A percentile compares a stretch with the other conserved stretches of the same genome.
Evolutionary conservation across 78 protist genomes (phyloP).

Genomic region (Mastigamoeba balamuthi): DNA sequence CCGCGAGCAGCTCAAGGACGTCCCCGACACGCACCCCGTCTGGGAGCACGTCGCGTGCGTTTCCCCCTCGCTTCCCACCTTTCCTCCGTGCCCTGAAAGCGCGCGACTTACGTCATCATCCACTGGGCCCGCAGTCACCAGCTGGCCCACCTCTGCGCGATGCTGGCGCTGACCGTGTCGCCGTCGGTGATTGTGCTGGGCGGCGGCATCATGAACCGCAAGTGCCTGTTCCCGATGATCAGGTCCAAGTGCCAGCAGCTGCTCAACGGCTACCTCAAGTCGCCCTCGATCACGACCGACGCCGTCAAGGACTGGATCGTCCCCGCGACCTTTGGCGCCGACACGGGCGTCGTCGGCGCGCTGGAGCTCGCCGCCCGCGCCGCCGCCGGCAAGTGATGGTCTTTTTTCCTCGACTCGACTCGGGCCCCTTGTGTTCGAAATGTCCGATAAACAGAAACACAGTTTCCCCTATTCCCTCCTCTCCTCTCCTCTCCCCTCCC

Average conservation of each 20-base stretch:
- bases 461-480: too few species aligned
- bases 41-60: conserved; percentile 49
- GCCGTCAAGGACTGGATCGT: conserved; percentile 26
- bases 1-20: not conserved
- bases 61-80: too few species aligned
- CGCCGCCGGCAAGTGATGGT: too few species aligned
- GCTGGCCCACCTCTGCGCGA: conserved; percentile 58
- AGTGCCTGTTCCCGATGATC: conserved; percentile 27
- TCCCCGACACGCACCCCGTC: conserved; percentile 47
- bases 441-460: too few species aligned
- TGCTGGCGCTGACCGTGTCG: conserved; percentile 19
- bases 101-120: too few species aligned
- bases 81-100: too few species aligned
- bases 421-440: too few species aligned
- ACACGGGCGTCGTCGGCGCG: conserved; percentile 54
- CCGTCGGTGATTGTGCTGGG: conserved; percentile 60
- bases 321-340: conserved; percentile 8
- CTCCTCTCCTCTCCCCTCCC: too few species aligned
- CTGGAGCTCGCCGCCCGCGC: conserved; percentile 36
- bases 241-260: not conserved
- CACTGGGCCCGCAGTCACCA: conserved; percentile 49
- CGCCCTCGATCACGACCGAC: conserved; percentile 15
- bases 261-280: conserved; percentile 55
- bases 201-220: conserved; percentile 74
- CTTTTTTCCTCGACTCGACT: too few species aligned